These are phyloP conservation scores for Miamiensis avidus DNA, from an alignment of 169 alveolate genomes.

Conservation along the genomic window DNA sequence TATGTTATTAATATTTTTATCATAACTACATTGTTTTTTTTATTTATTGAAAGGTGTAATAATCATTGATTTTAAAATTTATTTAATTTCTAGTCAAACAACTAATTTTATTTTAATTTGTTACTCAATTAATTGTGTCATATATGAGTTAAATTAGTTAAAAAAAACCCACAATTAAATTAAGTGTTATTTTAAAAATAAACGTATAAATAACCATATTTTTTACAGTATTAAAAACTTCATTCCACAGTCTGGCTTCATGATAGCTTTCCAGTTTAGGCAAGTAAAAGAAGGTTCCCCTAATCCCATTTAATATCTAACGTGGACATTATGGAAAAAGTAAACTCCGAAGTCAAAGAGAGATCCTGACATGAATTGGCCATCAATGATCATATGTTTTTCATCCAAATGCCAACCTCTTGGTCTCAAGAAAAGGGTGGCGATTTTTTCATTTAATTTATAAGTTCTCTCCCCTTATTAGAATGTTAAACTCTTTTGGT, in stretches of 20 bases:
- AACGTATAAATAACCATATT: too few species aligned
- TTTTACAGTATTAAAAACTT: constrained; percentile 29
- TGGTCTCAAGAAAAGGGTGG: constrained; percentile 28
- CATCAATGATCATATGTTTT: constrained; percentile 28
- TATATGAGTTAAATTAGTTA: too few species aligned
- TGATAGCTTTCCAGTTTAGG: constrained; percentile 38
- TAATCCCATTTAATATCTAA: neutral
- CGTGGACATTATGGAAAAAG: constrained; percentile 39
- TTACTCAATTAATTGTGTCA: too few species aligned
- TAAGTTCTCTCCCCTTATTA: constrained; percentile 21
- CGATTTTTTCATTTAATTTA: constrained; percentile 14
- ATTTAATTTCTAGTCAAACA: too few species aligned
- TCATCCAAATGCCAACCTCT: constrained; percentile 42
- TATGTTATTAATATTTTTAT: too few species aligned
- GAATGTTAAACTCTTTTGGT: constrained; percentile 13
- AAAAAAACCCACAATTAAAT: too few species aligned
- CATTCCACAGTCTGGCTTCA: constrained; percentile 45
- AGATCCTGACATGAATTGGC: constrained; percentile 33
- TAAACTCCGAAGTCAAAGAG: constrained; percentile 47
- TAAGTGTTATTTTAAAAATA: too few species aligned
- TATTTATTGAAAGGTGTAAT: too few species aligned
- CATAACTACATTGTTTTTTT: too few species aligned
- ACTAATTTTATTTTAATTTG: too few species aligned
- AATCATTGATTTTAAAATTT: too few species aligned
- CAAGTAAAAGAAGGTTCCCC: constrained; percentile 31